These are phyloP conservation scores for Metarhizium anisopliae DNA, from an alignment of 2,329 filamentous ascomycete genomes.

Conservation along the genomic window DNA sequence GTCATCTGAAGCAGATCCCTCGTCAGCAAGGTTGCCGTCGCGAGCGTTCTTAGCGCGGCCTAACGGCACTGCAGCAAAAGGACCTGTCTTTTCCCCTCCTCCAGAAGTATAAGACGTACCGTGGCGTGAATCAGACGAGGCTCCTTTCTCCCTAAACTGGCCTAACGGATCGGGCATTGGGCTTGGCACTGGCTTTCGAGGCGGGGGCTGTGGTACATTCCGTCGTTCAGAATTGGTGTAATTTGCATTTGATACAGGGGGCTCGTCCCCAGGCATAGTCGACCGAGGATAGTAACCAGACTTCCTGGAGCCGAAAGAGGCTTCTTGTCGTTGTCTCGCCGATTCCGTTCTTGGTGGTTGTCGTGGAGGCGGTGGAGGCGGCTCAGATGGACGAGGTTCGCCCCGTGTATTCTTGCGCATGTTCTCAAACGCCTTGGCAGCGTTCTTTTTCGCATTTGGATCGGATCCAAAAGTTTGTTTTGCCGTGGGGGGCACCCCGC, in stretches of 20 bases:
- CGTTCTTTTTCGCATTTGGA: slow-evolving; percentile 30
- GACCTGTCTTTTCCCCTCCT: slow-evolving; percentile 50
- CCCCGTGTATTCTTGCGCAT: slow-evolving; percentile 28
- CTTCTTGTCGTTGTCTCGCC: slow-evolving; percentile 44
- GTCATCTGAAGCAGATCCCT: slow-evolving; percentile 14
- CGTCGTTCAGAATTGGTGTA: slow-evolving; percentile 29
- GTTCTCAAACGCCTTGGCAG: slow-evolving; percentile 32
- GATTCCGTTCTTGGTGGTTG: slow-evolving; percentile 41
- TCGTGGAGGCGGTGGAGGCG: slow-evolving; percentile 23
- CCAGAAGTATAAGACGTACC: slow-evolving; percentile 48
- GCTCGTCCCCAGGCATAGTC: slow-evolving; percentile 40
- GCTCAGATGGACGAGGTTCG: slow-evolving; percentile 16
- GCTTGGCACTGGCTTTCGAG: slow-evolving; percentile 7
- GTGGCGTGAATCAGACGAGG: slow-evolving; percentile 38
- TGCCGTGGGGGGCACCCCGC: slow-evolving; percentile 32
- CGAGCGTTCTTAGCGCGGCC: slow-evolving; percentile 38
- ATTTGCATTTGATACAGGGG: slow-evolving; percentile 38
- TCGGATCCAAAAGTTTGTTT: slow-evolving; percentile 26
- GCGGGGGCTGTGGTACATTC: slow-evolving; percentile 8
- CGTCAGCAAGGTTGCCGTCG: slow-evolving; percentile 21
- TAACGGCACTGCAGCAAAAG: slow-evolving; percentile 40
- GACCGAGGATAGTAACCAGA: slow-evolving; percentile 42
- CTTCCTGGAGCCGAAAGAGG: slow-evolving; percentile 43
- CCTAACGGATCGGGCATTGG: slow-evolving; percentile 37
- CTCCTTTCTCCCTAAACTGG: slow-evolving; percentile 33